Evolutionary conservation across 2,329 filamentous ascomycete species (phyloP).

Genomic region (Chalaropsis thielavioides): DNA sequence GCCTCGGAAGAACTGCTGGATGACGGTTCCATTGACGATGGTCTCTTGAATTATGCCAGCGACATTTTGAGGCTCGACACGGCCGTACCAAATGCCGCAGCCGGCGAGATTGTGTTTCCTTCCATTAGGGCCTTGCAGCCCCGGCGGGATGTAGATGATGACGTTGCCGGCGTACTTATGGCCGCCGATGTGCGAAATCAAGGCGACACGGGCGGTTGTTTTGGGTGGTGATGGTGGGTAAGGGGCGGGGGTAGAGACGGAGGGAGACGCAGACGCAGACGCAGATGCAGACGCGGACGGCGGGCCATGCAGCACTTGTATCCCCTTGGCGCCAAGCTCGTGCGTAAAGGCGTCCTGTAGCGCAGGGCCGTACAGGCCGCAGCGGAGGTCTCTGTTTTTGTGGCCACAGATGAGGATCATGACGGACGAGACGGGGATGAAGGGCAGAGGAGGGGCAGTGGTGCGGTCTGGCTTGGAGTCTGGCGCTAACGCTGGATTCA

Average conservation of each 20-base stretch:
- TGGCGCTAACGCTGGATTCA: too few relatives aligned
- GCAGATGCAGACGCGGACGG: neutral
- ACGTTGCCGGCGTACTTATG: constrained; percentile 81
- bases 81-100: constrained; percentile 68
- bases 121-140: constrained; percentile 20
- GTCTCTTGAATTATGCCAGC: constrained; percentile 64
- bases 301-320: constrained; percentile 30
- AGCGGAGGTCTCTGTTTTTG: constrained; percentile 64
- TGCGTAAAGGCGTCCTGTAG: constrained; percentile 51
- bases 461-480: constrained; percentile 28
- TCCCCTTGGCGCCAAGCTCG: constrained; percentile 35
- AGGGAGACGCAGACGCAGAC: neutral
- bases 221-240: neutral
- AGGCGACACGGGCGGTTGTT: constrained; percentile 43
- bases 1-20: constrained; percentile 58
- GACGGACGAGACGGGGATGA: constrained; percentile 44
- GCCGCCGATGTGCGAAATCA: constrained; percentile 68
- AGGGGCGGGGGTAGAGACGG: neutral
- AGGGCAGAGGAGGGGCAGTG: constrained; percentile 38
- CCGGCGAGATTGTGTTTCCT: constrained; percentile 45
- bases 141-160: constrained; percentile 61
- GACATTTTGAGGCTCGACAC: constrained; percentile 60
- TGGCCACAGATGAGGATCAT: constrained; percentile 84
- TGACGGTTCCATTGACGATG: constrained; percentile 48
- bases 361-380: constrained; percentile 64